These are phyloP conservation scores for Talaromyces sp. DNA, from an alignment of 2,329 filamentous ascomycete genomes.

Conservation along the genomic window DNA sequence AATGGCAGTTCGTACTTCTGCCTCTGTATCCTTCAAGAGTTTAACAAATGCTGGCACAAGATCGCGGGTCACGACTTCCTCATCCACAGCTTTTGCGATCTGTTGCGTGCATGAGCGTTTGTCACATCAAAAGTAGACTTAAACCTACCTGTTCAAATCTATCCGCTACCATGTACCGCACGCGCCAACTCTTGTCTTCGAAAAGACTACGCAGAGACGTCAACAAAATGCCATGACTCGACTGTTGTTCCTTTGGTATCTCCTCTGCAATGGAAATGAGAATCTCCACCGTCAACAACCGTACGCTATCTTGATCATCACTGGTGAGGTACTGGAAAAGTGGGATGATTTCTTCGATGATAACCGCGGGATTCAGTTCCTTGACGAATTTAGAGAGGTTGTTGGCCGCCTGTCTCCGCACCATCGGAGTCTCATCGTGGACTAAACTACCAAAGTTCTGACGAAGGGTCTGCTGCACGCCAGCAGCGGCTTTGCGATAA, in stretches of 20 bases:
- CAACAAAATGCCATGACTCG: constrained; percentile 88
- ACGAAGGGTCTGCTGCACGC: constrained; percentile 86
- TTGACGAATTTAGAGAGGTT: constrained; percentile 97
- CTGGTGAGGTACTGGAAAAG: constrained; percentile 94
- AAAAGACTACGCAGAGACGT: constrained; percentile 89
- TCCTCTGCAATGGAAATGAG: constrained; percentile 95
- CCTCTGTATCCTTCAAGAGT: constrained; percentile 94
- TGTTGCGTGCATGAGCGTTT: constrained; percentile 37
- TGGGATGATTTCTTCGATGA: constrained; percentile 98
- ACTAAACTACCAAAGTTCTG: constrained; percentile 91
- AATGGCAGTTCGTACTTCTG: constrained; percentile 94
- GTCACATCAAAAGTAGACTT: background rate
- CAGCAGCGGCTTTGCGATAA: constrained; percentile 83
- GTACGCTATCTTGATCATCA: constrained; percentile 97
- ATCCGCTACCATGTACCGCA: constrained; percentile 98
- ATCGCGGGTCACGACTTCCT: constrained; percentile 91
- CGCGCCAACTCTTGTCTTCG: constrained; percentile 99
- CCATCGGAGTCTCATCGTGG: constrained; percentile 98
- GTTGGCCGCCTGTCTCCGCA: constrained; percentile 91
- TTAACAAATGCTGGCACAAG: constrained; percentile 96
- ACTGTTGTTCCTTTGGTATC: constrained; percentile 96
- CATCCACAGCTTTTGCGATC: constrained; percentile 98
- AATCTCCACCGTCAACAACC: constrained; percentile 91
- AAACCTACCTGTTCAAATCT: constrained; percentile 79
- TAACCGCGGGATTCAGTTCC: constrained; percentile 85